Evolutionary conservation across 129 eudicot species (phyloP).

Genomic region (Centella asiatica): DNA sequence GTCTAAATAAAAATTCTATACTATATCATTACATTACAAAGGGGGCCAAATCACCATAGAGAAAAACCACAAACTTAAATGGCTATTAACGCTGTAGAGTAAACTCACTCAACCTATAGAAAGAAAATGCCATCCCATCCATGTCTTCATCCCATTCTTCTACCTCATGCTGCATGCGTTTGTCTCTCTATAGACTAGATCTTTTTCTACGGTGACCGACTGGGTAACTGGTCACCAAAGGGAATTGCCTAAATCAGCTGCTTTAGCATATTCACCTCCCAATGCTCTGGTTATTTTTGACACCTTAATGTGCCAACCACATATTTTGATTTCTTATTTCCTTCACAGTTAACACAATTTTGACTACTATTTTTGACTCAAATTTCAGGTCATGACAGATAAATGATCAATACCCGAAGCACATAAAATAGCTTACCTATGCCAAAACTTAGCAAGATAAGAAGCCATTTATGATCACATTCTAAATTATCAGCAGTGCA

Average conservation of each 20-base stretch:
- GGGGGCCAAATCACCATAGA: constrained; percentile 8
- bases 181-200: neutral
- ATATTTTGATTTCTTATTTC: too few species aligned
- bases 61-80: neutral
- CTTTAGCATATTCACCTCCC: neutral
- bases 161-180: neutral
- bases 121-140: neutral
- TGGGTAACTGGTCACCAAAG: neutral
- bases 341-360: neutral
- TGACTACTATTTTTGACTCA: too few species aligned
- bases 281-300: neutral
- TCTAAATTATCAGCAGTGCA: too few species aligned
- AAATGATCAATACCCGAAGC: neutral
- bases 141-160: neutral
- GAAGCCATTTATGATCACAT: neutral
- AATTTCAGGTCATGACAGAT: too few species aligned
- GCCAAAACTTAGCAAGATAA: too few species aligned
- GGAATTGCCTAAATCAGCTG: too few species aligned
- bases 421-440: neutral
- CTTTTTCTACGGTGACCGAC: neutral
- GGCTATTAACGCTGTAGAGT: neutral
- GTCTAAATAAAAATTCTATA: neutral
- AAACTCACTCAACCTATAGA: neutral
- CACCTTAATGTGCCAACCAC: neutral
- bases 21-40: neutral